Conservation (phyloP, 495 filamentous ascomycete species). For the Xylaria acuta region DNA sequence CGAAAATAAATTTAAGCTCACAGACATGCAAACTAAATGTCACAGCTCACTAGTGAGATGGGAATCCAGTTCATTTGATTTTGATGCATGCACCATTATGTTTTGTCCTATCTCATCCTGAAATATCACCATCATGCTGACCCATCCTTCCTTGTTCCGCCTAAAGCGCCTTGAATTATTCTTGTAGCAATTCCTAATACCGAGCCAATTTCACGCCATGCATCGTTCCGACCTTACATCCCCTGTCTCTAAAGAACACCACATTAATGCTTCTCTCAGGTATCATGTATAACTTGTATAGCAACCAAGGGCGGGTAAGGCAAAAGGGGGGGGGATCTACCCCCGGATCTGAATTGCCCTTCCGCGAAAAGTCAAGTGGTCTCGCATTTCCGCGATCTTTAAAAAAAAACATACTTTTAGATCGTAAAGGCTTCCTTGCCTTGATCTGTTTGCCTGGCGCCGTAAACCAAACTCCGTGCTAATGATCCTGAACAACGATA, state of each 20-base stretch:
- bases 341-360: slow-evolving; percentile 6
- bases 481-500: slow-evolving; percentile 24
- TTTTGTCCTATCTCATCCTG: neutral
- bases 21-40: neutral
- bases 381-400: neutral
- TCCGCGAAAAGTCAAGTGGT: neutral
- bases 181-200: slow-evolving; percentile 7
- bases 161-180: slow-evolving; percentile 13
- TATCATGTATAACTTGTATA: slow-evolving; percentile 16
- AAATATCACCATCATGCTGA: neutral
- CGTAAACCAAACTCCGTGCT: slow-evolving; percentile 27
- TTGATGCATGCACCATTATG: slow-evolving; percentile 25
- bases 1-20: neutral
- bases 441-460: neutral
- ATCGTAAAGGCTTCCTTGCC: slow-evolving; percentile 15
- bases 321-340: slow-evolving; percentile 17
- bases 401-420: slow-evolving; percentile 15
- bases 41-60: slow-evolving; percentile 6
- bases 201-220: slow-evolving; percentile 18
- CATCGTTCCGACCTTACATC: slow-evolving; percentile 7
- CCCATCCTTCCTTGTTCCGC: neutral
- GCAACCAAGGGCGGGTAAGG: neutral
- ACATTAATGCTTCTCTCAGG: slow-evolving; percentile 17
- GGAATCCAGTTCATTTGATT: slow-evolving; percentile 22
- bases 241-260: slow-evolving; percentile 14